These are phyloP conservation scores for Eucalyptus caleyi DNA, from an alignment of 345 rosid species.

Conservation along the genomic window DNA sequence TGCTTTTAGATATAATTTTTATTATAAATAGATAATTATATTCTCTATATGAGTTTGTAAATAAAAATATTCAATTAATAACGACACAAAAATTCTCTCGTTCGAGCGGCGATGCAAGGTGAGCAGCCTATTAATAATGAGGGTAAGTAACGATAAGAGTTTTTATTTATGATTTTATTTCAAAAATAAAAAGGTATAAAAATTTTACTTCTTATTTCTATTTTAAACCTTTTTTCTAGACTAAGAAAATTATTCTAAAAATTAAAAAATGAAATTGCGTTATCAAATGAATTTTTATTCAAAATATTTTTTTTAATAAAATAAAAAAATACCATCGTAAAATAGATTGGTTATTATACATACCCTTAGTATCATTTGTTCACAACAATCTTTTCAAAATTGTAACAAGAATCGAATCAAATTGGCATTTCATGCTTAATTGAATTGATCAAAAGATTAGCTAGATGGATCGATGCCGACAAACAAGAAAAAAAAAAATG, in stretches of 20 bases:
- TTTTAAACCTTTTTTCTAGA: too few species aligned
- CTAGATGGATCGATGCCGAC: fast-evolving
- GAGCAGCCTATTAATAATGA: fast-evolving
- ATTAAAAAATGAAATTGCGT: fast-evolving
- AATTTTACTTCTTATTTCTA: too few species aligned
- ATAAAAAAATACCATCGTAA: fast-evolving
- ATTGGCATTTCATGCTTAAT: not conserved
- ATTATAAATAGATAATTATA: fast-evolving
- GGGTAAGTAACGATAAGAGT: fast-evolving
- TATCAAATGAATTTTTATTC: too few species aligned
- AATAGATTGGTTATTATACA: fast-evolving
- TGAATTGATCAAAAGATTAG: not conserved
- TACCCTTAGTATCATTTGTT: fast-evolving
- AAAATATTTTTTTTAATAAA: fast-evolving
- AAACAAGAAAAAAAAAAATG: not conserved
- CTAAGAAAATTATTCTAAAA: too few species aligned
- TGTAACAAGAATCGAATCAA: fast-evolving
- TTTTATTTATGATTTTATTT: too few species aligned
- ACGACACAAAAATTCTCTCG: fast-evolving
- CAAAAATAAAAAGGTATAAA: fast-evolving
- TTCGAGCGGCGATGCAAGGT: too few species aligned
- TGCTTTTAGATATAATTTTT: not conserved
- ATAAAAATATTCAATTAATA: fast-evolving
- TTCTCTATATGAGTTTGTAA: fast-evolving
- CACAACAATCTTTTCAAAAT: fast-evolving